These are phyloP conservation scores for Pseudotsuga menziesii DNA, from an alignment of 75 land plant species.

Conservation along the genomic window DNA sequence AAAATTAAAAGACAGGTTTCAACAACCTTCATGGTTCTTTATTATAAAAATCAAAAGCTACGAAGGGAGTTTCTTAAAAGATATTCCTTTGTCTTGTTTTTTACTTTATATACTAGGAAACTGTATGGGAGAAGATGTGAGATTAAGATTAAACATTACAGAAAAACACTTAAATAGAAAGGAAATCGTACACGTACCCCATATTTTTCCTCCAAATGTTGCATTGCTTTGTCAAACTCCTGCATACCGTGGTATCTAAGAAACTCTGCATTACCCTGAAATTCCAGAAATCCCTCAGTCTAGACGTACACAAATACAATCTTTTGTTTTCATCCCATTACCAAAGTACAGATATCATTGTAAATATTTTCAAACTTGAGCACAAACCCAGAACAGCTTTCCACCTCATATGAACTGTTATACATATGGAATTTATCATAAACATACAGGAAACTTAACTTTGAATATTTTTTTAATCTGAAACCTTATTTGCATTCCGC, in stretches of 20 bases:
- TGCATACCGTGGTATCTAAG: slow-evolving; percentile 79
- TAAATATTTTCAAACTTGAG: background rate
- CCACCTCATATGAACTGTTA: background rate
- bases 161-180: background rate
- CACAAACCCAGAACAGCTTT: background rate
- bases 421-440: background rate
- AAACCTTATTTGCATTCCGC: background rate
- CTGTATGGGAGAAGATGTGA: background rate
- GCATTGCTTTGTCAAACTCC: slow-evolving; percentile 89
- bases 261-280: slow-evolving; percentile 85
- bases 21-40: background rate
- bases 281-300: background rate
- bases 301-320: background rate
- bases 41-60: background rate
- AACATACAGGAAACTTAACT: background rate
- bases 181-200: slow-evolving; percentile 32
- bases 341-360: background rate
- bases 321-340: background rate
- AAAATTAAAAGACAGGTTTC: background rate
- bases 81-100: background rate
- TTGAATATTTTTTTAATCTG: background rate
- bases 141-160: background rate
- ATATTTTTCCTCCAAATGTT: slow-evolving; percentile 71
- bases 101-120: background rate
- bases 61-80: background rate